Conservation (phyloP, 2,329 filamentous ascomycete species). For the Lachnellula arida region DNA sequence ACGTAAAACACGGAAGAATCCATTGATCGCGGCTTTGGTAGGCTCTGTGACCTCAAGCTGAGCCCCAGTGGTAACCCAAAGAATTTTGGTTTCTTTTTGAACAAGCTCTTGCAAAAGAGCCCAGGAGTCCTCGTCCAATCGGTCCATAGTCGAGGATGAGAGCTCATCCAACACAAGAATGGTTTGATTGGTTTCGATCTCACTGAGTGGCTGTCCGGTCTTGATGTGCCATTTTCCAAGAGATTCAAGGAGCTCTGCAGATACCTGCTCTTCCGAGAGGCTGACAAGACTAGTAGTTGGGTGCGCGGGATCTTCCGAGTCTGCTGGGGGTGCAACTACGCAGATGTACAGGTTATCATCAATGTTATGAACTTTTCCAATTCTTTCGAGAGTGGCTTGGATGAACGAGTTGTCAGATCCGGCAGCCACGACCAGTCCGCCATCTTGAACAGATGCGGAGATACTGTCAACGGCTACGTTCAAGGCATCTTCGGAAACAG, state of each 20-base stretch:
- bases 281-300: no score
- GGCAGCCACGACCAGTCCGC: neutral
- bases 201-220: neutral
- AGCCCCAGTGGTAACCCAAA: slow-evolving; percentile 34
- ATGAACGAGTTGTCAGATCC: neutral
- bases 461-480: neutral
- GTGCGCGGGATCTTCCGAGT: no score
- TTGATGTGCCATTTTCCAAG: no score
- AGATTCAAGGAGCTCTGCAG: no score
- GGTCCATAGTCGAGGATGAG: slow-evolving; percentile 3
- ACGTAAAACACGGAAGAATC: slow-evolving; percentile 30
- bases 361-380: no score
- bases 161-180: slow-evolving; percentile 17
- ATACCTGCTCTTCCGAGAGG: no score
- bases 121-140: slow-evolving; percentile 6
- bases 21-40: slow-evolving; percentile 30
- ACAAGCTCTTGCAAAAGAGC: slow-evolving; percentile 10
- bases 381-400: no score
- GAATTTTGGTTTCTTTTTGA: slow-evolving; percentile 12
- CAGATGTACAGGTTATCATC: neutral
- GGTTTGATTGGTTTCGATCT: neutral
- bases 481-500: neutral
- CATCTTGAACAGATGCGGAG: neutral
- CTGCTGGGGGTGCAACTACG: neutral
- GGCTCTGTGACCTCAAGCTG: slow-evolving; percentile 27